Evolutionary conservation across 2,329 filamentous ascomycete genomes (phyloP), one percentile per base, ranked within the genome.

Genomic region (Exophiala lecanii-corni): DNA sequence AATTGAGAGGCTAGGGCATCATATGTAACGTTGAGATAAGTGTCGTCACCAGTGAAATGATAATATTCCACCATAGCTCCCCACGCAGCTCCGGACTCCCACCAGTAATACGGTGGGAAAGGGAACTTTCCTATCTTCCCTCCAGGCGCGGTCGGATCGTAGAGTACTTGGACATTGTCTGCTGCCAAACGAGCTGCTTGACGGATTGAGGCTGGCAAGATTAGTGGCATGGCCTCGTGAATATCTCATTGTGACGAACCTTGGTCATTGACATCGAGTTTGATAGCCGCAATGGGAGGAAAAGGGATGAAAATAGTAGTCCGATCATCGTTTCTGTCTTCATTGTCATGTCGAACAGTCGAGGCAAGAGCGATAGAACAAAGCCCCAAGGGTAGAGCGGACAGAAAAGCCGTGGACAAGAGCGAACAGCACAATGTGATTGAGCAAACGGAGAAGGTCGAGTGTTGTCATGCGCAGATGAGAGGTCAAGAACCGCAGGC

Each of bases 61-160:
- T 78, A 84, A 60, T 86, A 86, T 61, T 86, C 79, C 20, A 86
- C 63, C 71, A 86, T 74, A 23, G 74, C 68, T n/a, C 80, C 80
- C 73, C 80, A 82, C 45, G 81, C 70, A 5, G 78, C 79, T 36
- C 81, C 81, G 25, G 72, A 70, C 54, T 81, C 74, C 80, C 79
- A 83, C 76, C 50, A 81, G 78, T 72, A 83, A 17, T 82, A 87
- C 71, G 9, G 79, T 78, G 39, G 79, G 78, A 82, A 83, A 2
- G 79, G 78, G 21, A 89, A 66, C 42, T 74, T 64, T 35, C 75
- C 75, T 6, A 73, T 73, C 15, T 70, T 70, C 6, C 66, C 63
- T 12, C 71, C 72, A 1, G 72, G 68, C 35, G 67, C 54, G 47
- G 78, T 74, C 13, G 75, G 75, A 28, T 62, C 63, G 56, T 79